Evolutionary conservation across 805 yeast genomes (phyloP).

Genomic region (Pichia gijzeniarum): DNA sequence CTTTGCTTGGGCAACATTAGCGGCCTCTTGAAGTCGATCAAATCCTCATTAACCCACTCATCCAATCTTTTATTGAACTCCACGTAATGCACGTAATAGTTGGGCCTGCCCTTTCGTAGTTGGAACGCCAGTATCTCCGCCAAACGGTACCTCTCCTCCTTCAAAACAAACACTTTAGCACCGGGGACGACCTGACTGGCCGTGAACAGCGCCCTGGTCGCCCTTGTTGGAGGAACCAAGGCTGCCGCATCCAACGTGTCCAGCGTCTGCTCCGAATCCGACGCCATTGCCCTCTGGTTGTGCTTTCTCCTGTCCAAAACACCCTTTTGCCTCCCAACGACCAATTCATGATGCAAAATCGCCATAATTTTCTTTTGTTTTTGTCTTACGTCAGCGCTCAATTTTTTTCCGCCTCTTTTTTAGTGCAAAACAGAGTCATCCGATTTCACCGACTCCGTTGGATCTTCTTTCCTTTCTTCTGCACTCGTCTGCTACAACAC

Average conservation of each 20-base stretch:
- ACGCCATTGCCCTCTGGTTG: conserved; percentile 18
- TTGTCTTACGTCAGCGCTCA: neutral
- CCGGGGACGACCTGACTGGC: conserved; percentile 59
- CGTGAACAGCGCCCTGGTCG: conserved; percentile 23
- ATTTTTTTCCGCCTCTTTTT: no score
- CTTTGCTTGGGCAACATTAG: conserved; percentile 65
- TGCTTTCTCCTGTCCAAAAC: no score
- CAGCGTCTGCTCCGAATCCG: conserved; percentile 26
- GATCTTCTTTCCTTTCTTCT: no score
- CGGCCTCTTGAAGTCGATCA: conserved; percentile 67
- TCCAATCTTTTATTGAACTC: conserved; percentile 95
- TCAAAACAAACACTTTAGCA: conserved; percentile 73
- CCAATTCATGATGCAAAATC: no score
- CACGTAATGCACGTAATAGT: conserved; percentile 88
- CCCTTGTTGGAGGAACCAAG: conserved; percentile 29
- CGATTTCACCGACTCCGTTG: neutral
- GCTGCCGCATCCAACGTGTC: conserved; percentile 26
- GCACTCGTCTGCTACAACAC: no score
- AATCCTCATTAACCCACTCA: conserved; percentile 78
- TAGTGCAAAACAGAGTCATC: neutral
- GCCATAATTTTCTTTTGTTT: neutral
- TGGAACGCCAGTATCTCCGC: conserved; percentile 85
- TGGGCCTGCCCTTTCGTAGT: conserved; percentile 65
- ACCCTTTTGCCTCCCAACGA: no score
- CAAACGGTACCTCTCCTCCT: conserved; percentile 70